phyloP scores from a whole-genome alignment of 805 yeast genomes.

The Candida dajiaensis region DNA sequence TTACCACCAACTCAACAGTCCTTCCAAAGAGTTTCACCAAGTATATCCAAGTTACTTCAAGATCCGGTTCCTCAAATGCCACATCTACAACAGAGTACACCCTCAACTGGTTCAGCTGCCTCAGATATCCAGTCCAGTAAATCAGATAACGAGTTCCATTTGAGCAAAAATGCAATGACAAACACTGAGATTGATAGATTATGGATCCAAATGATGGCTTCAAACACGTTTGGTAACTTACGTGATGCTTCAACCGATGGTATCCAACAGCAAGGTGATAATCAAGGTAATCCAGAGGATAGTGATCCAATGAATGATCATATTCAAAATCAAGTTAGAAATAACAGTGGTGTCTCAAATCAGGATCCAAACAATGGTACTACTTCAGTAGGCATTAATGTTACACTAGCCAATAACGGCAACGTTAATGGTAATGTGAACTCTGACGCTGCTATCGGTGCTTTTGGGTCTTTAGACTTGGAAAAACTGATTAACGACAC shows the following conservation, averaged over 20 bases:
- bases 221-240: slow-evolving; percentile 4
- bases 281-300: neutral
- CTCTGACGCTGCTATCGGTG: slow-evolving; percentile 2
- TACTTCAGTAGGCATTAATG: neutral
- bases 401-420: neutral
- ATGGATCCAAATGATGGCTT: slow-evolving; percentile 23
- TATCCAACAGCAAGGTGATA: neutral
- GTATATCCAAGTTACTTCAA: neutral
- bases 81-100: neutral
- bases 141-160: slow-evolving; percentile 8
- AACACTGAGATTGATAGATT: slow-evolving; percentile 18
- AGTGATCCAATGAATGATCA: neutral
- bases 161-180: slow-evolving; percentile 14
- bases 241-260: neutral
- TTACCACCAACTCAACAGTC: neutral
- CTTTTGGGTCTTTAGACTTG: slow-evolving; percentile 11
- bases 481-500: slow-evolving; percentile 16
- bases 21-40: neutral
- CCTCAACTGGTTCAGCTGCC: neutral
- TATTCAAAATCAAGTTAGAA: neutral
- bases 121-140: neutral
- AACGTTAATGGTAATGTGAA: neutral
- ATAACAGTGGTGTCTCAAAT: neutral
- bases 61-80: neutral
- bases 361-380: neutral